Percentiles rank a stretch among this genome's conserved stretches.
phyloP scores from a whole-genome alignment of 345 rosid species.

The Clarkia xantiana region DNA sequence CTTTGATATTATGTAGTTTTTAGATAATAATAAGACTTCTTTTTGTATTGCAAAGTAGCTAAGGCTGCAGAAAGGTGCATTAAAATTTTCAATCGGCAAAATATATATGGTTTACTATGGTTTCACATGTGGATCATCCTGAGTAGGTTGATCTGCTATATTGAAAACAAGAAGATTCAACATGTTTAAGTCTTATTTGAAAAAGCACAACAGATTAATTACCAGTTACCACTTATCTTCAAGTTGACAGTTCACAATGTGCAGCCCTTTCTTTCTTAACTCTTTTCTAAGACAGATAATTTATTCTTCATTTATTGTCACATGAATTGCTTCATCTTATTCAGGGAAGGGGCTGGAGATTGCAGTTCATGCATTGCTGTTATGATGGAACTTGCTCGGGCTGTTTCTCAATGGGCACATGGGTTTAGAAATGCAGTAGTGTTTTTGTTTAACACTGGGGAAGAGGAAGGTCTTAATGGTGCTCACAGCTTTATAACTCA shows the following conservation, averaged over 20 bases:
- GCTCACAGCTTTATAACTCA: conserved; percentile 98
- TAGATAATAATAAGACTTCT: background rate
- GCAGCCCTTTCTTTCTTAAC: too few species aligned
- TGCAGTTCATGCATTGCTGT: conserved; percentile 93
- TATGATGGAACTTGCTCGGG: conserved; percentile 94
- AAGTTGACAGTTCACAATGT: too few species aligned
- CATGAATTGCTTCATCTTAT: conserved; percentile 3
- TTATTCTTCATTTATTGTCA: background rate
- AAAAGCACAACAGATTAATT: too few species aligned
- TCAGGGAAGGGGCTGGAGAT: conserved; percentile 96
- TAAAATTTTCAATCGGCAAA: too few species aligned
- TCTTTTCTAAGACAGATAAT: background rate
- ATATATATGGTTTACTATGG: too few species aligned
- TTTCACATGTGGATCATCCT: too few species aligned
- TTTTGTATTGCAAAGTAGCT: too few species aligned
- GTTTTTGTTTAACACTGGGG: conserved; percentile 86
- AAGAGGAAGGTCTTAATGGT: conserved; percentile 92
- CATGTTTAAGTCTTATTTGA: too few species aligned
- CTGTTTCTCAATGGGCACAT: conserved; percentile 85
- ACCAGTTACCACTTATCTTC: too few species aligned
- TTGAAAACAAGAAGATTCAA: background rate
- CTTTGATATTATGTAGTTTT: background rate
- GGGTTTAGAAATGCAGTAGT: conserved; percentile 77
- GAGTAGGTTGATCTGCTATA: background rate
- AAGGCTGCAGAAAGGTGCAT: too few species aligned